Conservation (phyloP, 768 basidiomycete species). For the Phanerochaete sordida region DNA sequence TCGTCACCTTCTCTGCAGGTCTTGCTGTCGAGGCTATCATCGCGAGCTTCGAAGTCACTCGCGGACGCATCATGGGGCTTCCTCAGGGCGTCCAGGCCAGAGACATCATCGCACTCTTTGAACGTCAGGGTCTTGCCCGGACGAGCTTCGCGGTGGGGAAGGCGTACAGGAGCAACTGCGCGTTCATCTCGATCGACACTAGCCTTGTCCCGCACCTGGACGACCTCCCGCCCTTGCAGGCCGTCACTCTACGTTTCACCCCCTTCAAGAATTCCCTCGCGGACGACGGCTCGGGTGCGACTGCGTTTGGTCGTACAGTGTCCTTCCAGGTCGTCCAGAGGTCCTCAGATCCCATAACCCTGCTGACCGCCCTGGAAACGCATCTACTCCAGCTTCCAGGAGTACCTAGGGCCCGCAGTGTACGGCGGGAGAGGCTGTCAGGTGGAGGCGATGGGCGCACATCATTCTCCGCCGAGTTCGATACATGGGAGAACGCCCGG, state of each 20-base stretch:
- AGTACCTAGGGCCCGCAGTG: not conserved
- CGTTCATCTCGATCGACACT: slow-evolving; percentile 40
- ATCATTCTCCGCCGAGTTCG: slow-evolving; percentile 26
- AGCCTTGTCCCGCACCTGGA: slow-evolving; percentile 40
- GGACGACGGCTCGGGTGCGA: slow-evolving; percentile 38
- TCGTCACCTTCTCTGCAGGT: slow-evolving; percentile 52
- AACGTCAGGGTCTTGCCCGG: slow-evolving; percentile 39
- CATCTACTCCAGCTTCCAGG: not conserved
- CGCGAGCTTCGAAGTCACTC: slow-evolving; percentile 65
- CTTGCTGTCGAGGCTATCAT: slow-evolving; percentile 50
- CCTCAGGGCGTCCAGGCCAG: slow-evolving; percentile 29
- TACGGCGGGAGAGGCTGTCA: not conserved
- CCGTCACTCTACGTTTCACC: not conserved
- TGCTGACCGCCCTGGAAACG: not conserved
- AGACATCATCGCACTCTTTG: slow-evolving; percentile 40
- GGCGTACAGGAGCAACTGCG: slow-evolving; percentile 31
- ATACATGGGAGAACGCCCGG: slow-evolving; percentile 34
- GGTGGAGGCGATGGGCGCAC: not conserved
- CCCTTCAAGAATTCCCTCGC: not conserved
- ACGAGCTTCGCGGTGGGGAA: slow-evolving; percentile 30
- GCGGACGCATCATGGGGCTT: slow-evolving; percentile 53
- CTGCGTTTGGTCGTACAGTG: slow-evolving; percentile 35
- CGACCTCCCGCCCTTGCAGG: not conserved
- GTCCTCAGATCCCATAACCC: not conserved
- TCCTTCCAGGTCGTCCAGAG: not conserved